A percentile compares a stretch with the other conserved stretches of the same genome.
Evolutionary conservation across 2,329 filamentous ascomycete genomes (phyloP).

Genomic region (Teratosphaeria zuluensis): DNA sequence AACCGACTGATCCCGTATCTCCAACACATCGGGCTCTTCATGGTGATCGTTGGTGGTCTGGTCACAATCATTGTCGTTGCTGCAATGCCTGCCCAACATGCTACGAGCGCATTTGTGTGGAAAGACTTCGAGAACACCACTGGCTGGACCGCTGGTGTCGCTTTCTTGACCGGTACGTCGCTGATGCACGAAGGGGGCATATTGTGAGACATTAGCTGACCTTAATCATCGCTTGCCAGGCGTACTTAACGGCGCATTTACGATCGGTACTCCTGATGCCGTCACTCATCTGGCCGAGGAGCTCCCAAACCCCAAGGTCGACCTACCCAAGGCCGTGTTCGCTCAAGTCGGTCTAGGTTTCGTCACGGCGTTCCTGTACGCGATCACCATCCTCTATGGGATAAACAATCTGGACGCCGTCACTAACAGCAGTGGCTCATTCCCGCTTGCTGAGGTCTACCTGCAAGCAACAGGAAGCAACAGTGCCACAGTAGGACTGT

Average conservation of each 20-base stretch:
- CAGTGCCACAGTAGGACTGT: slow-evolving; percentile 47
- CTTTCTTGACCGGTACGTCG: slow-evolving; percentile 19
- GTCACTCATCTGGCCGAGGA: slow-evolving; percentile 30
- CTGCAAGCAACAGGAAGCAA: slow-evolving; percentile 36
- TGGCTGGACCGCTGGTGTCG: slow-evolving; percentile 37
- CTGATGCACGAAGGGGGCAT: slow-evolving; percentile 14
- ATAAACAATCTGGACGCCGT: slow-evolving; percentile 37
- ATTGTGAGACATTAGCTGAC: too few species aligned
- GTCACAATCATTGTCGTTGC: slow-evolving; percentile 30
- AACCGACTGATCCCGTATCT: slow-evolving; percentile 45
- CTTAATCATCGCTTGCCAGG: neutral
- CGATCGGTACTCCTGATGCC: slow-evolving; percentile 27
- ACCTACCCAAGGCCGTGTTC: slow-evolving; percentile 42
- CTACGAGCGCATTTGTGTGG: slow-evolving; percentile 33
- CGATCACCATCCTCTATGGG: slow-evolving; percentile 43
- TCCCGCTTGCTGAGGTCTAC: slow-evolving; percentile 41
- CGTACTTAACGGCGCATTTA: slow-evolving; percentile 28
- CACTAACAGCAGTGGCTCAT: slow-evolving; percentile 30
- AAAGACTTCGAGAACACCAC: slow-evolving; percentile 38
- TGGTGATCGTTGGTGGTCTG: slow-evolving; percentile 31
- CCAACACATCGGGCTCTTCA: slow-evolving; percentile 46
- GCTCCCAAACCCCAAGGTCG: slow-evolving; percentile 27
- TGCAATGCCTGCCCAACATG: slow-evolving; percentile 45
- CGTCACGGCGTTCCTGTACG: slow-evolving; percentile 37
- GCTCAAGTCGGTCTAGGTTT: slow-evolving; percentile 41